A percentile compares a stretch with the other conserved stretches of the same genome.
Evolutionary conservation across 768 basidiomycete species (phyloP).

Genomic region (Pleurotus platypus): DNA sequence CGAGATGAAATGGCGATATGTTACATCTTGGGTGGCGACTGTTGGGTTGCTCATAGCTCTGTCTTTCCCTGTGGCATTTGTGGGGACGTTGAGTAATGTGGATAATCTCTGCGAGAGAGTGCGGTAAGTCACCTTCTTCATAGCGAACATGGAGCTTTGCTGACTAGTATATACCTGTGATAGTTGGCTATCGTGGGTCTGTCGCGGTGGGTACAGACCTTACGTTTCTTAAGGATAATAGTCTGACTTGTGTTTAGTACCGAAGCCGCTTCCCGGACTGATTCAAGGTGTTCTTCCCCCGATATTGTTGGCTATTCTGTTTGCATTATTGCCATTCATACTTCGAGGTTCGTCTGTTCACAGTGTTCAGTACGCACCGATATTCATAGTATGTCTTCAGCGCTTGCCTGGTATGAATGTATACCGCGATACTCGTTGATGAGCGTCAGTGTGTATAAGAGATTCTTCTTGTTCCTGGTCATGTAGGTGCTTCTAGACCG

Average conservation of each 20-base stretch:
- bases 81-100: conserved; percentile 62
- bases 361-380: background rate
- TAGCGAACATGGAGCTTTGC: background rate
- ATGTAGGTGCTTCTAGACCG: conserved; percentile 29
- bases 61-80: conserved; percentile 64
- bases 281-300: conserved; percentile 70
- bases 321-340: conserved; percentile 57
- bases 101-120: conserved; percentile 46
- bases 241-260: conserved; percentile 20
- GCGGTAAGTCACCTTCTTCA: conserved; percentile 25
- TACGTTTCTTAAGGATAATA: background rate
- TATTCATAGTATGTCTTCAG: conserved; percentile 21
- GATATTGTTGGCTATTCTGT: conserved; percentile 55
- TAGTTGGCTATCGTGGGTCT: conserved; percentile 63
- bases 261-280: conserved; percentile 40
- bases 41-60: conserved; percentile 59
- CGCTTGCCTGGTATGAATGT: conserved; percentile 64
- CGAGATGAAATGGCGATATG: conserved; percentile 51
- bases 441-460: conserved; percentile 66
- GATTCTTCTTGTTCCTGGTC: conserved; percentile 68
- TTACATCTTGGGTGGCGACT: conserved; percentile 53
- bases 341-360: conserved; percentile 40
- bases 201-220: conserved; percentile 22
- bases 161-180: background rate
- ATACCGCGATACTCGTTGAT: conserved; percentile 66